phyloP scores from a whole-genome alignment of 345 rosid species.

The Streptanthus diversifolius region DNA sequence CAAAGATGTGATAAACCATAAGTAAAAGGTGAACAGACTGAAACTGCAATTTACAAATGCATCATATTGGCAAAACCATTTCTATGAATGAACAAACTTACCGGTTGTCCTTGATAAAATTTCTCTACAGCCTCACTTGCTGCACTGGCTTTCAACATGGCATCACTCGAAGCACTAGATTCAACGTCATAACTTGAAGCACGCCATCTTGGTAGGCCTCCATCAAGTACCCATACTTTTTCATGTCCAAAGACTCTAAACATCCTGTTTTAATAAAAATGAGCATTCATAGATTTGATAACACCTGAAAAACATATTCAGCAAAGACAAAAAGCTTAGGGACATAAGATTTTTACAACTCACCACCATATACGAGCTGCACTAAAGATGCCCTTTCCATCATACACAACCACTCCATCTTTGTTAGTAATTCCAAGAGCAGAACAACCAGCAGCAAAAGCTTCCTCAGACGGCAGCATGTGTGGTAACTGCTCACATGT shows the following conservation, averaged over 20 bases:
- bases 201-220: slow-evolving; percentile 98
- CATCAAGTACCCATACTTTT: slow-evolving; percentile 91
- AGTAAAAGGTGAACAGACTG: not conserved
- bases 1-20: slow-evolving; percentile 3
- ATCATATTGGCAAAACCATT: slow-evolving; percentile 8
- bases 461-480: slow-evolving; percentile 95
- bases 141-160: slow-evolving; percentile 92
- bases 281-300: not conserved
- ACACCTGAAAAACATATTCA: not conserved
- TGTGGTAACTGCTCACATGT: slow-evolving; percentile 81
- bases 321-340: not conserved
- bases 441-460: slow-evolving; percentile 94
- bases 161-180: slow-evolving; percentile 93
- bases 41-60: slow-evolving; percentile 1
- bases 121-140: slow-evolving; percentile 94
- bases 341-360: slow-evolving; percentile 30
- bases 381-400: slow-evolving; percentile 95
- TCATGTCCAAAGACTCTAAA: slow-evolving; percentile 93
- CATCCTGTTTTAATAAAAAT: slow-evolving; percentile 59
- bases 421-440: slow-evolving; percentile 90
- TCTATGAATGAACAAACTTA: slow-evolving; percentile 36
- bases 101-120: slow-evolving; percentile 80
- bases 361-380: slow-evolving; percentile 99
- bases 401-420: slow-evolving; percentile 90
- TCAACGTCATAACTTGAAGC: slow-evolving; percentile 96